These are phyloP conservation scores for Pseudopithomyces maydicus DNA, from an alignment of 2,329 filamentous ascomycete genomes.

Conservation along the genomic window DNA sequence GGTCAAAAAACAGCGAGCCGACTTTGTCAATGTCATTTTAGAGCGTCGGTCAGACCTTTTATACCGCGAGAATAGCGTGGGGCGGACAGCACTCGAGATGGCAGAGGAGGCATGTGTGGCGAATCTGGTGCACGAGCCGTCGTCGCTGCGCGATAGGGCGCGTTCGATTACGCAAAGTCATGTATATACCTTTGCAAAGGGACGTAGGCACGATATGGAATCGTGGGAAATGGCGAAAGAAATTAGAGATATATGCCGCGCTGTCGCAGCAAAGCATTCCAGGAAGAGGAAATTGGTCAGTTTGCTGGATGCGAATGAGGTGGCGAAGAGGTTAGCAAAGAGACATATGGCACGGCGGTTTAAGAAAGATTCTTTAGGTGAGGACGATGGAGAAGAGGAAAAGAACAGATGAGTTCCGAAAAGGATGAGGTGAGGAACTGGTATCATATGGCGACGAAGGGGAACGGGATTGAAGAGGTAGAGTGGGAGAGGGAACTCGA, in stretches of 20 bases:
- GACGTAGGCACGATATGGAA: conserved; percentile 2
- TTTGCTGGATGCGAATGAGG: conserved; percentile 65
- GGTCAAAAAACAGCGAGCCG: conserved; percentile 46
- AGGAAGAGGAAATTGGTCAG: conserved; percentile 60
- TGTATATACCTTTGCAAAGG: conserved; percentile 25
- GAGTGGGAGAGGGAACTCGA: neutral
- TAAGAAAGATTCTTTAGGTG: neutral
- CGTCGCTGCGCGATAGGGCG: conserved; percentile 4
- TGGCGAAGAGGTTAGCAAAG: conserved; percentile 56
- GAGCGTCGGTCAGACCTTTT: conserved; percentile 64
- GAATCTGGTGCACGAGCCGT: conserved; percentile 29
- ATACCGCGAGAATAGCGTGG: conserved; percentile 75
- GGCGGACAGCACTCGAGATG: conserved; percentile 73
- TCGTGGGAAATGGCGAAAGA: conserved; percentile 10
- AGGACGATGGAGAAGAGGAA: neutral
- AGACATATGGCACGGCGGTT: conserved; percentile 5
- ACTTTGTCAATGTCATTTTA: conserved; percentile 56
- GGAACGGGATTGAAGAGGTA: neutral
- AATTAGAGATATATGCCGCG: conserved; percentile 47
- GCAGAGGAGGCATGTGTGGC: conserved; percentile 61
- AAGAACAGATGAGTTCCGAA: neutral
- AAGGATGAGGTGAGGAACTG: neutral
- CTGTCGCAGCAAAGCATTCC: conserved; percentile 26
- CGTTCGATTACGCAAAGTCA: conserved; percentile 11
- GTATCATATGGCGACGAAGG: neutral